These are phyloP conservation scores for Neurospora sp. DNA, from an alignment of 495 filamentous ascomycete species.

Conservation along the genomic window DNA sequence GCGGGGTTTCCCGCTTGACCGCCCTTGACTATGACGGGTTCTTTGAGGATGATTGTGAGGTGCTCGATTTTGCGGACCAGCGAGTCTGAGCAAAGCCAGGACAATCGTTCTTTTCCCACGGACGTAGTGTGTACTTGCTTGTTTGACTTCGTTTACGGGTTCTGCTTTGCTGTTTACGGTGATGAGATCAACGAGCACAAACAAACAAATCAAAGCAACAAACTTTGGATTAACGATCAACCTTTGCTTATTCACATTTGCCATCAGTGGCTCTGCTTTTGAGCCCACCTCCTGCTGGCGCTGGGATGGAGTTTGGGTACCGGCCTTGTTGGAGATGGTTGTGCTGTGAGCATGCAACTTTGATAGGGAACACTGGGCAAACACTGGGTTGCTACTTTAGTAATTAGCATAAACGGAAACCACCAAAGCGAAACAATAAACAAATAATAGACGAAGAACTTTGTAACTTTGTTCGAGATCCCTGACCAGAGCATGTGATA, in stretches of 20 bases:
- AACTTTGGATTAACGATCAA: not conserved
- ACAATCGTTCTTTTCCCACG: constrained; percentile 4
- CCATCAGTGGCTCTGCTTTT: not conserved
- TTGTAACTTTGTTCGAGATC: not conserved
- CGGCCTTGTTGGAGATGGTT: not conserved
- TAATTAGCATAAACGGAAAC: not conserved
- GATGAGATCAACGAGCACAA: not conserved
- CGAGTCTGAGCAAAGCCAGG: constrained; percentile 47
- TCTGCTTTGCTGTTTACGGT: constrained; percentile 3
- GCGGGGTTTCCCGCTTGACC: constrained; percentile 37
- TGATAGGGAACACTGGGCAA: not conserved
- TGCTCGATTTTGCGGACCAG: constrained; percentile 83
- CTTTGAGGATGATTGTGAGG: constrained; percentile 90
- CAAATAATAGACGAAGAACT: not conserved
- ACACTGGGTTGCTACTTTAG: not conserved
- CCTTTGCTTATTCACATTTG: not conserved
- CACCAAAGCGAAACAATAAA: not conserved
- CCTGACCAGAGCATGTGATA: not conserved
- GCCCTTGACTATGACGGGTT: constrained; percentile 66
- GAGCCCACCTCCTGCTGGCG: not conserved
- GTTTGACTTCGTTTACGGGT: not conserved
- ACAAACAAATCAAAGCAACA: not conserved
- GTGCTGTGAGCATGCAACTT: not conserved
- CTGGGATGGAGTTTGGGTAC: not conserved
- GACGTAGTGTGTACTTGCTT: not conserved